phyloP scores from a whole-genome alignment of 2,329 filamentous ascomycete species.

The Cytospora schulzeri region DNA sequence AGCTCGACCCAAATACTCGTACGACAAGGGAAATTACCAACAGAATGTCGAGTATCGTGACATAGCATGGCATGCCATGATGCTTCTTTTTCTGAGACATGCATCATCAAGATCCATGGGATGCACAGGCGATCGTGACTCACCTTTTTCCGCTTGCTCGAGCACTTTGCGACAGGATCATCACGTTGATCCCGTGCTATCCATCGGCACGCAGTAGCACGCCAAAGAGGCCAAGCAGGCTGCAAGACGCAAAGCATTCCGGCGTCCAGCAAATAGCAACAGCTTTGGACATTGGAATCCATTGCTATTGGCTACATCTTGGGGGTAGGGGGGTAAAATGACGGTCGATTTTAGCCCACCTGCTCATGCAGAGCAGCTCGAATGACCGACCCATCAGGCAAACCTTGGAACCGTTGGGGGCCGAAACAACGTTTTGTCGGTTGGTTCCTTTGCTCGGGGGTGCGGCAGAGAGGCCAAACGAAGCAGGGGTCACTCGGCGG shows the following conservation, averaged over 20 bases:
- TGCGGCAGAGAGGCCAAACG: neutral
- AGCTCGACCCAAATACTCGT: neutral
- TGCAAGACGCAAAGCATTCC: conserved; percentile 18
- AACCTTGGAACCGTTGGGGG: neutral
- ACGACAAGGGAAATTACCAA: conserved; percentile 2
- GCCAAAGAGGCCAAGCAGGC: conserved; percentile 19
- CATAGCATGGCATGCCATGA: neutral
- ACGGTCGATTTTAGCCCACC: conserved; percentile 6
- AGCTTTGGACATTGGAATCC: too few species aligned
- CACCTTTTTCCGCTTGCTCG: conserved; percentile 9
- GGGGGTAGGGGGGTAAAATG: neutral
- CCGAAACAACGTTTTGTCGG: neutral
- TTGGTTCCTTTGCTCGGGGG: neutral
- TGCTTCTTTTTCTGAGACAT: conserved; percentile 4
- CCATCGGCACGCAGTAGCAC: conserved; percentile 1
- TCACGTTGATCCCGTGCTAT: neutral
- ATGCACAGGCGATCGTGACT: conserved; percentile 17
- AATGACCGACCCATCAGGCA: neutral
- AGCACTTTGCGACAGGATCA: neutral
- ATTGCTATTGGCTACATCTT: neutral
- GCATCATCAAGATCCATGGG: neutral
- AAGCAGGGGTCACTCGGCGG: neutral
- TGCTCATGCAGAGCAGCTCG: neutral
- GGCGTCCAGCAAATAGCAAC: neutral
- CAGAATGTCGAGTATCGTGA: neutral